These are phyloP conservation scores for Pseudomonodictys pantanalensis DNA, from an alignment of 495 filamentous ascomycete species.

Conservation along the genomic window DNA sequence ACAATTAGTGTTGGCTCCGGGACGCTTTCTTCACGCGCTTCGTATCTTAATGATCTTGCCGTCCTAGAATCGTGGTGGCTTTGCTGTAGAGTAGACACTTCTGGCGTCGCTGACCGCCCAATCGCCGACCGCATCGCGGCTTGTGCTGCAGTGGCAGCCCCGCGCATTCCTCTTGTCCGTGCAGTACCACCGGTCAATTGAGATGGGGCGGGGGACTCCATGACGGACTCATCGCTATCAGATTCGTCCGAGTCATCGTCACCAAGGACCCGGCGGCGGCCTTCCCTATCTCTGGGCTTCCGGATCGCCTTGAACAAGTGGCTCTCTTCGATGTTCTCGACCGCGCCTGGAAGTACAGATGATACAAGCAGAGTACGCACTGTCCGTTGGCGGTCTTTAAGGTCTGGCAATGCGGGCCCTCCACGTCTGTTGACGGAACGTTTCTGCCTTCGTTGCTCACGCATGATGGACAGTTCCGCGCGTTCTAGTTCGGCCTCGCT, in stretches of 20 bases:
- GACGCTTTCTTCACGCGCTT: constrained; percentile 67
- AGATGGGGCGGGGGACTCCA: constrained; percentile 62
- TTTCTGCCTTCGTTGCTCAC: constrained; percentile 92
- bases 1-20: constrained; percentile 66
- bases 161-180: constrained; percentile 81
- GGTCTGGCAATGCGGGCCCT: constrained; percentile 89
- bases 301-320: constrained; percentile 75
- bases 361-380: constrained; percentile 90
- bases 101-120: constrained; percentile 86
- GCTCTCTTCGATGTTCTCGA: constrained; percentile 73
- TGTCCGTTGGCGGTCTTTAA: constrained; percentile 90
- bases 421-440: constrained; percentile 90
- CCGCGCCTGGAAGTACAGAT: constrained; percentile 83
- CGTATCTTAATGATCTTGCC: constrained; percentile 57
- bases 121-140: constrained; percentile 68
- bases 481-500: constrained; percentile 84
- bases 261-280: constrained; percentile 49
- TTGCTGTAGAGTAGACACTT: constrained; percentile 56
- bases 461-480: constrained; percentile 85
- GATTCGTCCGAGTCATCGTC: constrained; percentile 75
- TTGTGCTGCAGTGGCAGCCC: constrained; percentile 78
- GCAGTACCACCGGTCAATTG: constrained; percentile 69
- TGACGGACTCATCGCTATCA: constrained; percentile 45
- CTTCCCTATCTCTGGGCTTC: constrained; percentile 52
- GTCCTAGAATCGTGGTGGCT: constrained; percentile 73